Evolutionary conservation across 129 eudicot species (phyloP).

Genomic region (Helichrysum umbraculigerum): DNA sequence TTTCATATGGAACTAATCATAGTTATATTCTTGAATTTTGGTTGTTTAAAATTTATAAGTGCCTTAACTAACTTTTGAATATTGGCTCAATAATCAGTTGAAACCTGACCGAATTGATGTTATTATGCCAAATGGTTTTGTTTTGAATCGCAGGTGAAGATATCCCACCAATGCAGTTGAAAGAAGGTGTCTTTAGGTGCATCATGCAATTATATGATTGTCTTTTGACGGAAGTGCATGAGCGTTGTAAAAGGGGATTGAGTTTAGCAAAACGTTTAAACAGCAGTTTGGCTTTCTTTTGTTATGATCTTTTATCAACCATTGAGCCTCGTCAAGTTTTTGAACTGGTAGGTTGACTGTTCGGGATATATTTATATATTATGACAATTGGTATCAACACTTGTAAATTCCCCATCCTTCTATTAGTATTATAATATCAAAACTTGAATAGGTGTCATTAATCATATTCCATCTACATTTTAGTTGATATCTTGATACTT

Average conservation of each 20-base stretch:
- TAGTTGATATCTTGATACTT: constrained; percentile 12
- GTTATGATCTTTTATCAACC: constrained; percentile 89
- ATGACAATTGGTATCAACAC: constrained; percentile 19
- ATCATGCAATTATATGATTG: constrained; percentile 95
- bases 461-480: not conserved
- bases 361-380: constrained; percentile 15
- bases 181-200: constrained; percentile 96
- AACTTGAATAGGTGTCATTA: not conserved
- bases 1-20: not conserved
- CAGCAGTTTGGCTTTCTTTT: constrained; percentile 96
- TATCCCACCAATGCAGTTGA: constrained; percentile 98
- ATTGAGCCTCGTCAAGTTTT: constrained; percentile 98
- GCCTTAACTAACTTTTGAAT: not conserved
- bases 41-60: not conserved
- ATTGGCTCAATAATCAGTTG: constrained; percentile 6
- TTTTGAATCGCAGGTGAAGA: constrained; percentile 74
- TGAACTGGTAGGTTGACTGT: constrained; percentile 74
- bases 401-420: not conserved
- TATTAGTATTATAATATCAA: too few species aligned
- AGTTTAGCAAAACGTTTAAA: constrained; percentile 91
- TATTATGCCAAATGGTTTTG: constrained; percentile 2
- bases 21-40: constrained; percentile 20
- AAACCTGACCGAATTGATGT: not conserved
- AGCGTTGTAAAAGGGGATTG: constrained; percentile 95
- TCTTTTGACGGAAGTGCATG: constrained; percentile 97